Evolutionary conservation across 192 early-diverging fungal genomes (phyloP).

Genomic region (Geranomyces michiganensis): DNA sequence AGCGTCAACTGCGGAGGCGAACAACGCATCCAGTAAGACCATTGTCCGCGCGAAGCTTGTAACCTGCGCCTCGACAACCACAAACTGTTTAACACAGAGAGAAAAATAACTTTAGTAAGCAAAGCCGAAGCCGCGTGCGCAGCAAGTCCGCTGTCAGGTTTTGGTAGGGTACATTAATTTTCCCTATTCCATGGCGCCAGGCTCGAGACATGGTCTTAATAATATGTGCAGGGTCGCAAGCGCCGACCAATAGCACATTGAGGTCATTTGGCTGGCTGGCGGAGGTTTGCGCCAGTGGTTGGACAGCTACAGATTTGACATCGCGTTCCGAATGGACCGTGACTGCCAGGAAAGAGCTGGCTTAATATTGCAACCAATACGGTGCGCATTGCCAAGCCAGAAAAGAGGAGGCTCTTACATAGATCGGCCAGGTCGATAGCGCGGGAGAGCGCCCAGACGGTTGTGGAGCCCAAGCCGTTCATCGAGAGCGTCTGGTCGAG

Average conservation of each 20-base stretch:
- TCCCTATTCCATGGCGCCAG: conserved; percentile 36
- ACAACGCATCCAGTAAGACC: conserved; percentile 46
- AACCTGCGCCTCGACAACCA: conserved; percentile 56
- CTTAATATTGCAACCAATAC: too few relatives aligned
- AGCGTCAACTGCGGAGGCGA: conserved; percentile 21
- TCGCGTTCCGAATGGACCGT: conserved; percentile 10
- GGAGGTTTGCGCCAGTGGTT: too few relatives aligned
- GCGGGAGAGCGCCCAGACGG: conserved; percentile 46
- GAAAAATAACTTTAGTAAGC: not conserved
- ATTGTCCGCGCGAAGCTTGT: conserved; percentile 49
- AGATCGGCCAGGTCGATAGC: conserved; percentile 44
- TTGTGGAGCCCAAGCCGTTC: conserved; percentile 46
- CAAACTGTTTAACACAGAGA: conserved; percentile 41
- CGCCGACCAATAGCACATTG: conserved; percentile 50
- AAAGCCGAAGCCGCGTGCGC: not conserved
- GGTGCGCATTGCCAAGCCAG: too few relatives aligned
- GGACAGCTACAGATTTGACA: not conserved
- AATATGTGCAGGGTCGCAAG: conserved; percentile 50
- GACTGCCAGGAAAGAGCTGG: not conserved
- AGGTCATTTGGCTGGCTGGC: not conserved
- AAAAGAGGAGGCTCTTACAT: not conserved
- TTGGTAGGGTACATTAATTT: not conserved
- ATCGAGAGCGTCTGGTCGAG: conserved; percentile 18
- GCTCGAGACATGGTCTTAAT: conserved; percentile 49
- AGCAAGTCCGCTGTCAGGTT: too few relatives aligned